phyloP scores from a whole-genome alignment of 2,329 filamentous ascomycete species.

The Colletotrichum sp. region DNA sequence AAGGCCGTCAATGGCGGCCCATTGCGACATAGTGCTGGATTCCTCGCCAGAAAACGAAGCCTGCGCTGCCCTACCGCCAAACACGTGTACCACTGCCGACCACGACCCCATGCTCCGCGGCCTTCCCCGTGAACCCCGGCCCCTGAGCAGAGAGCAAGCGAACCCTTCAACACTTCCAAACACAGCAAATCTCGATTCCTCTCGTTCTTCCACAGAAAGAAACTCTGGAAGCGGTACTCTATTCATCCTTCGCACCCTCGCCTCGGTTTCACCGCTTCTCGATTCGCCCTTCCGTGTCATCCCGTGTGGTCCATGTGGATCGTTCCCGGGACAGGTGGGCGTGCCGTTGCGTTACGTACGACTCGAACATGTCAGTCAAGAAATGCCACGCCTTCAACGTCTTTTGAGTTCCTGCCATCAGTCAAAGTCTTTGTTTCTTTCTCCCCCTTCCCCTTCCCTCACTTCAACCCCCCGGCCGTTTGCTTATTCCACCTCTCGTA shows the following conservation, averaged over 20 bases:
- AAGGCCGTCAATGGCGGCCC: not conserved
- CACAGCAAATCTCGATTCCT: not conserved
- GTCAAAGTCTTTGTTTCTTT: not conserved
- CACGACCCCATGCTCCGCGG: not conserved
- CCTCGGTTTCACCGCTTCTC: not conserved
- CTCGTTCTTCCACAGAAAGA: not conserved
- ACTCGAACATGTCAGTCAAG: not conserved
- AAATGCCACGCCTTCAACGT: slow-evolving; percentile 7
- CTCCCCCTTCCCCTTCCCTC: not conserved
- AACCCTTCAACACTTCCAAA: not conserved
- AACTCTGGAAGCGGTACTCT: not conserved
- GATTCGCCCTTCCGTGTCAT: not conserved
- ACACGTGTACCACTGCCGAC: not conserved
- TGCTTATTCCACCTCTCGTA: not conserved
- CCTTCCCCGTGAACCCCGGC: not conserved
- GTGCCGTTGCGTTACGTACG: not conserved
- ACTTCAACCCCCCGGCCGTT: not conserved
- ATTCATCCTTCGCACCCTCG: not conserved
- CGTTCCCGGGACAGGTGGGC: not conserved
- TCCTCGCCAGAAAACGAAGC: not conserved
- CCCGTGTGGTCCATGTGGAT: not conserved
- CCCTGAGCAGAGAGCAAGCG: not conserved
- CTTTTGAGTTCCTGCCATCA: not conserved
- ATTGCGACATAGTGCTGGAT: not conserved
- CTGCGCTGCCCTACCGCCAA: not conserved